Evolutionary conservation across 208 protist species (phyloP), one percentile per base, ranked within the genome.

Genomic region (Leishmania braziliensis): DNA sequence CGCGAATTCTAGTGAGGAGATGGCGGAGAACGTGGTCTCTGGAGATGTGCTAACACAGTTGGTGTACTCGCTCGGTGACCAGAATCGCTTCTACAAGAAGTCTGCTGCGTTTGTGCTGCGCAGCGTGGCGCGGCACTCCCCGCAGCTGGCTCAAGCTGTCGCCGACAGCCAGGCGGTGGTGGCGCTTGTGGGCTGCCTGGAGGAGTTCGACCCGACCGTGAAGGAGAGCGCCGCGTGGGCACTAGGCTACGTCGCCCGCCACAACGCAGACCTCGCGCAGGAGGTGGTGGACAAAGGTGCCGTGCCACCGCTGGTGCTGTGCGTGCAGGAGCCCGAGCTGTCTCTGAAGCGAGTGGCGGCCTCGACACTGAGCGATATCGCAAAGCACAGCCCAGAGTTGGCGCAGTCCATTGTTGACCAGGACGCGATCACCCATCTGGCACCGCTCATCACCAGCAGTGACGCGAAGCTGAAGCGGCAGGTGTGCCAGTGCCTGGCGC

Each of bases 21-120:
- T 99, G 33, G 99, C 99, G 2, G 98, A 99, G 87, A 97, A 96
- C 66, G 97, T 99, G 12, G 99, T 99, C 4, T 93, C 96, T 23
- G 97, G 97, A 48, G 99, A 99, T 71, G 99, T 99, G 74, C 90
- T 99, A 5, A 98, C 98, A 33, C 98, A 99, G 91, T 88, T 99
- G 48, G 99, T 99, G 5, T 99, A 99, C 86, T 99, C 98, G 0
- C 94, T 99, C 10, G 86, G 91, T 29, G 97, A 99, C 75, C 97
- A 99, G 82, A 99, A 99, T 87, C 91, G 97, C 33, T 99, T 99
- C 84, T 99, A 99, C 92, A 99, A 99, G 86, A 99, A 99, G 87
- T 98, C 98, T 0, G 98, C 99, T 4, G 98, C 98, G 3, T 99
- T 99, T 84, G 98, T 99, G 62, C 90, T 99, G 68, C 96, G 98